Conservation (phyloP, 140 eudicot species). For the Senecio squalidus region DNA sequence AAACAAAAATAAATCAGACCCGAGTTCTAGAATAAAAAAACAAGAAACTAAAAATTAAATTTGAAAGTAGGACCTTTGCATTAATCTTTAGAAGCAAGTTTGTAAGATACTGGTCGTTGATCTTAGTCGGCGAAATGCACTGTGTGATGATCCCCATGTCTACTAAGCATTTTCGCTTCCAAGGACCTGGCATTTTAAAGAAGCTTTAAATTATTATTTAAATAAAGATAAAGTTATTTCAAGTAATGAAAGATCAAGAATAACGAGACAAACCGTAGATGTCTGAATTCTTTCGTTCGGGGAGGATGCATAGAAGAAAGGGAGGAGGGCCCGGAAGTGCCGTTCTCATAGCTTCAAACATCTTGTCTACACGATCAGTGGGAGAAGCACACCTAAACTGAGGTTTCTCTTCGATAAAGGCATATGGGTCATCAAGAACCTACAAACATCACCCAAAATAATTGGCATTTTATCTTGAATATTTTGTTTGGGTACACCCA, state of each 20-base stretch:
- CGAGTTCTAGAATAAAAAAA: neutral
- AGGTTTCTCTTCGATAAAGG: constrained; percentile 47
- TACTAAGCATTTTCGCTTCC: constrained; percentile 55
- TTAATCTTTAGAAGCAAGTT: constrained; percentile 66
- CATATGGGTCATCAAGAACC: constrained; percentile 32
- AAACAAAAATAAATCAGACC: constrained; percentile 14
- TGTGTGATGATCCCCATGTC: constrained; percentile 56
- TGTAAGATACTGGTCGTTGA: constrained; percentile 54
- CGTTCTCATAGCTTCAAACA: constrained; percentile 39
- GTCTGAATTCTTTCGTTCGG: constrained; percentile 45
- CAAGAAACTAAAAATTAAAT: neutral
- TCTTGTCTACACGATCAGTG: constrained; percentile 51
- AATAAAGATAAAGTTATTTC: neutral
- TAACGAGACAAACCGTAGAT: constrained; percentile 40
- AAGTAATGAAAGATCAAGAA: neutral
- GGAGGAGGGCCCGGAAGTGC: constrained; percentile 40
- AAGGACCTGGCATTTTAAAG: constrained; percentile 41
- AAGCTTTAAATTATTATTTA: neutral
- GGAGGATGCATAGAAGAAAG: constrained; percentile 52
- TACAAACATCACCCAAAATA: constrained; percentile 1
- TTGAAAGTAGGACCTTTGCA: constrained; percentile 39
- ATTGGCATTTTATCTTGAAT: neutral
- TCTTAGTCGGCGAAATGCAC: constrained; percentile 48
- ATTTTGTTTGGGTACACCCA: neutral
- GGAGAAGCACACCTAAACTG: constrained; percentile 43